These are phyloP conservation scores for Dipodascopsis uninucleata DNA, from an alignment of 805 yeast genomes.

Conservation along the genomic window DNA sequence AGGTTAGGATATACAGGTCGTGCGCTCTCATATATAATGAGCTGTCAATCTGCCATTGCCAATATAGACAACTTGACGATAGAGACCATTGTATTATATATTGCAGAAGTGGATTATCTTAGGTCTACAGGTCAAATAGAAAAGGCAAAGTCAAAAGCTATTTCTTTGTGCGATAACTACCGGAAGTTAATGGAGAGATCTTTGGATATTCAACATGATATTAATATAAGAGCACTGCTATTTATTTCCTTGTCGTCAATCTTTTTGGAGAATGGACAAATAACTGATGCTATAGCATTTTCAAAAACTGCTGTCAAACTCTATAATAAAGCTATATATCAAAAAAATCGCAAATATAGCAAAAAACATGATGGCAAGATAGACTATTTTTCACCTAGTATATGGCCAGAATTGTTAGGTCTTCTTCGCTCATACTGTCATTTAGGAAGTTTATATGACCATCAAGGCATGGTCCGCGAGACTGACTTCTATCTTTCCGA, in stretches of 20 bases:
- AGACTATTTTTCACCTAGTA: neutral
- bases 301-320: slow-evolving; percentile 16
- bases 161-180: slow-evolving; percentile 15
- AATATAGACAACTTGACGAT: neutral
- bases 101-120: slow-evolving; percentile 13
- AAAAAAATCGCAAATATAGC: neutral
- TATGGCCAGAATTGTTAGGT: slow-evolving; percentile 31
- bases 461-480: slow-evolving; percentile 42
- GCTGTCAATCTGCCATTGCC: neutral
- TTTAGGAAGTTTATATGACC: slow-evolving; percentile 27
- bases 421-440: slow-evolving; percentile 32
- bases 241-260: too few species aligned
- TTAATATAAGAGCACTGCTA: too few species aligned
- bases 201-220: neutral
- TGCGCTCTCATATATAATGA: slow-evolving; percentile 3
- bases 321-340: neutral
- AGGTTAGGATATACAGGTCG: slow-evolving; percentile 13
- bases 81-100: neutral
- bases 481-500: slow-evolving; percentile 39
- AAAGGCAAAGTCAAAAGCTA: slow-evolving; percentile 7
- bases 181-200: slow-evolving; percentile 3
- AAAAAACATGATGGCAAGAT: neutral
- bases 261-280: slow-evolving; percentile 5
- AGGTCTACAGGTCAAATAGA: slow-evolving; percentile 14
- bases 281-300: slow-evolving; percentile 5